Base-by-base conservation (phyloP, 768 basidiomycete genomes). In the Xanthoconium purpureum region DNA sequence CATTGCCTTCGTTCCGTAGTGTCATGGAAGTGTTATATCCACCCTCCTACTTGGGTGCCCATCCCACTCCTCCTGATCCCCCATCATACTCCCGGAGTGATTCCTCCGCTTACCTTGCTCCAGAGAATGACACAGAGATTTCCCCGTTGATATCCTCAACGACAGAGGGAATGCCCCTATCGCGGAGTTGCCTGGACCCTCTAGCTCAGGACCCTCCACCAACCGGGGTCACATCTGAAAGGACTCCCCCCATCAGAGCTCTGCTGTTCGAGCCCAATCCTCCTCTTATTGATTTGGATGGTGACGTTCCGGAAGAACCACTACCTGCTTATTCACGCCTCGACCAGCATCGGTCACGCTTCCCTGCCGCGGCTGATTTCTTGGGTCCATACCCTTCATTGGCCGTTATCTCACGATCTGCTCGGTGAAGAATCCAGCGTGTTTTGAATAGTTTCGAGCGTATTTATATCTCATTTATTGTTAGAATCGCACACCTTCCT, bases 321-420 rank as follows among this genome's bases (percentile, higher is more conserved):
- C 58, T 54, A 4, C 72, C 72, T 37, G 37, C 57, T 28, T 73
- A 74, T 56, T 66, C 68, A 0, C 69, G 60, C 33, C 65, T 70
- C 28, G 72, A 72, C 39, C 50, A 63, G 8, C 58, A 54, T 29
- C 64, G 52, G 11, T 58, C 59, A 8, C 57, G 52, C 28, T 62
- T 63, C 36, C 62, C 62, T n/a, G 7, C 18, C 10, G 68, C 62
- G 29, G 51, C 62, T 13, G 60, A 60, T 43, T 46, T 50, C 0
- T 33, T 71, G 50, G 71, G 71, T 6, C 70, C 71, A 48, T 72
- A 71, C 35, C 70, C 71, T 1, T 57, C 63, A 3, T 17, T 60
- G 39, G 51, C 71, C 20, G 9, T 46, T 32, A 35, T 70, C 5
- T 15, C 44, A 29, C 44, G 17, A 30, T 36, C n/a, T 36, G 15